Conservation (phyloP, 495 filamentous ascomycete species). For the Daldinia decipiens region DNA sequence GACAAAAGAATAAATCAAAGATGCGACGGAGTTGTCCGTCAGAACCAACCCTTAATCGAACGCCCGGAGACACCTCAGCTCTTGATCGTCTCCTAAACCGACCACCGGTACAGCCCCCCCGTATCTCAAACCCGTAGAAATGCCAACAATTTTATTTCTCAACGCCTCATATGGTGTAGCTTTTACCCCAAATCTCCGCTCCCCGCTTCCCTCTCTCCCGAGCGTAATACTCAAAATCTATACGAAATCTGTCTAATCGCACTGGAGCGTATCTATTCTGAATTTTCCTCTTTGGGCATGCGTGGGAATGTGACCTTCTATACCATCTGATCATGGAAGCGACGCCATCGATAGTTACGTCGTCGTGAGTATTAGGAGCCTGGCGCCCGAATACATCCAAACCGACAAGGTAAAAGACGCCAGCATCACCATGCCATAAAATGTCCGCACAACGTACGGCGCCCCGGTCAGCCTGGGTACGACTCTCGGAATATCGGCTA, state of each 20-base stretch:
- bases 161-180: slow-evolving; percentile 7
- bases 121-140: slow-evolving; percentile 11
- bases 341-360: neutral
- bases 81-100: slow-evolving; percentile 58
- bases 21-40: slow-evolving; percentile 4
- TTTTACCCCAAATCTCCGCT: neutral
- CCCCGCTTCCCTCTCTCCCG: neutral
- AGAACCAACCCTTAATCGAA: slow-evolving; percentile 39
- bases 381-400: slow-evolving; percentile 29
- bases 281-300: neutral
- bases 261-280: neutral
- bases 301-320: neutral
- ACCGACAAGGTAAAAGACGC: slow-evolving; percentile 32
- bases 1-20: slow-evolving; percentile 31
- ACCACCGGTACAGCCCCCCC: slow-evolving; percentile 10
- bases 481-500: slow-evolving; percentile 35
- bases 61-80: slow-evolving; percentile 62
- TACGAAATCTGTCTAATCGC: neutral
- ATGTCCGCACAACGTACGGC: slow-evolving; percentile 20
- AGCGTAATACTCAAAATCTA: slow-evolving; percentile 10
- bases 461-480: neutral
- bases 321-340: neutral
- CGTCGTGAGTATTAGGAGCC: slow-evolving; percentile 18
- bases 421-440: slow-evolving; percentile 36
- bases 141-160: slow-evolving; percentile 16